phyloP scores from a whole-genome alignment of 768 basidiomycete genomes.

The Xerocomellus dryophilus region DNA sequence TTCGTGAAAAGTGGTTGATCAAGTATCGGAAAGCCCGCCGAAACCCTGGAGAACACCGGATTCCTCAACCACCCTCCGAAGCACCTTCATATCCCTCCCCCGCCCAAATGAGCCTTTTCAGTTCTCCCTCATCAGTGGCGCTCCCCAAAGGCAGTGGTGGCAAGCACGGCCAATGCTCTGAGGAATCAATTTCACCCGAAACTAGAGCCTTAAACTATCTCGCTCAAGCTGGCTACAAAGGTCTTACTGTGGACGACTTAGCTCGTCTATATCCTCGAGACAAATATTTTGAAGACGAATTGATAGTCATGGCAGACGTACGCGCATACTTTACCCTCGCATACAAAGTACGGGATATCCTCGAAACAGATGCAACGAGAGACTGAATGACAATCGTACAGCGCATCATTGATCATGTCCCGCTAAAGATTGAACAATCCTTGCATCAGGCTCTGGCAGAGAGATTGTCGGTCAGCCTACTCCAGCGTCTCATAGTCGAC shows the following conservation, averaged over 20 bases:
- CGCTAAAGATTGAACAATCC: constrained; percentile 45
- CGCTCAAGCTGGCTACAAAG: constrained; percentile 29
- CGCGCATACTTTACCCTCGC: constrained; percentile 56
- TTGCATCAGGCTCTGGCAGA: constrained; percentile 41
- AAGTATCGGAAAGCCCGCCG: constrained; percentile 22
- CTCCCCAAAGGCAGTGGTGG: too few species aligned
- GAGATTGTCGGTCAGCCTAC: constrained; percentile 36
- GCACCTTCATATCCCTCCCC: too few species aligned
- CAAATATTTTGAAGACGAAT: constrained; percentile 37
- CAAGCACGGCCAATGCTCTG: too few species aligned
- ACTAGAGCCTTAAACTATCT: constrained; percentile 26
- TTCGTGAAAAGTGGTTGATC: constrained; percentile 25
- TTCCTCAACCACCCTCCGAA: background rate
- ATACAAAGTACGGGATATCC: constrained; percentile 41
- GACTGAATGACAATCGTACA: constrained; percentile 18
- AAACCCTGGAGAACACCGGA: background rate
- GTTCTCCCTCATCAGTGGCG: too few species aligned
- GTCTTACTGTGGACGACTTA: constrained; percentile 25
- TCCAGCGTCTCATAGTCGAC: constrained; percentile 31
- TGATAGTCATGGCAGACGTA: constrained; percentile 52
- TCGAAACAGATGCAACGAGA: background rate
- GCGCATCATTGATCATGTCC: constrained; percentile 56
- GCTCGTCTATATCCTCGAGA: constrained; percentile 25
- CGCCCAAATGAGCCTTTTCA: too few species aligned
- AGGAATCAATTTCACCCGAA: background rate